Percentiles rank a stretch among this genome's conserved stretches.
Evolutionary conservation across 2,329 filamentous ascomycete genomes (phyloP).

Genomic region (Talaromyces islandicus): DNA sequence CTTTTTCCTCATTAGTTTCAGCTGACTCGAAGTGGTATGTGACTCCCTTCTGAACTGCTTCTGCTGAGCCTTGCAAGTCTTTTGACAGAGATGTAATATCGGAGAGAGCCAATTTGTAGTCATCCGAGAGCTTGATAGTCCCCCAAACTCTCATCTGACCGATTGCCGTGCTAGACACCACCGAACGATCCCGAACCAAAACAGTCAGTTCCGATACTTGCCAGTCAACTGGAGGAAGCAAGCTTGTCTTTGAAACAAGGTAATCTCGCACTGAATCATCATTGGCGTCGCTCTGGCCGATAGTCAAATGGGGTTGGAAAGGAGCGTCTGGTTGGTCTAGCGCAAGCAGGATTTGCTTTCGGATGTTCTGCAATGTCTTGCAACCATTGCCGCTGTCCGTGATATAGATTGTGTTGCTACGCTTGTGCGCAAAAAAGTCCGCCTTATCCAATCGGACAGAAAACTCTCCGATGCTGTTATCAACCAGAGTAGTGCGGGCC

Average conservation of each 20-base stretch:
- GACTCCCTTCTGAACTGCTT: background rate
- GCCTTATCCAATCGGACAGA: slow-evolving; percentile 30
- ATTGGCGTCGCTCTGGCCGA: slow-evolving; percentile 52
- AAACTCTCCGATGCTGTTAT: background rate
- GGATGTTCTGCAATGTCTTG: slow-evolving; percentile 3
- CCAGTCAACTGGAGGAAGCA: slow-evolving; percentile 48
- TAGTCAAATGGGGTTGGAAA: slow-evolving; percentile 52
- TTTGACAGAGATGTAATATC: background rate
- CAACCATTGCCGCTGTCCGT: slow-evolving; percentile 4
- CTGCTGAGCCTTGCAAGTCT: background rate
- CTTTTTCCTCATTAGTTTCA: background rate
- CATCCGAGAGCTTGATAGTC: slow-evolving; percentile 32
- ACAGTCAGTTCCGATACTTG: slow-evolving; percentile 45
- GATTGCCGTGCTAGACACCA: slow-evolving; percentile 19
- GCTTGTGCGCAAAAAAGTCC: slow-evolving; percentile 46
- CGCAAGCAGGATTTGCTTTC: slow-evolving; percentile 24
- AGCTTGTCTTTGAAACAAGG: slow-evolving; percentile 47
- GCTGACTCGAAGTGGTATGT: background rate
- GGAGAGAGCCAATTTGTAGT: background rate
- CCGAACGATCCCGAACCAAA: slow-evolving; percentile 44
- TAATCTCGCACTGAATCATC: slow-evolving; percentile 43
- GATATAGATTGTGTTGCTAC: slow-evolving; percentile 48
- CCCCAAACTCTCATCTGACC: slow-evolving; percentile 56
- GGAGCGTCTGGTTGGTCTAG: slow-evolving; percentile 26
- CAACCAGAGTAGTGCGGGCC: slow-evolving; percentile 32